These are phyloP conservation scores for Letharia columbiana DNA, from an alignment of 495 filamentous ascomycete species.

Conservation along the genomic window DNA sequence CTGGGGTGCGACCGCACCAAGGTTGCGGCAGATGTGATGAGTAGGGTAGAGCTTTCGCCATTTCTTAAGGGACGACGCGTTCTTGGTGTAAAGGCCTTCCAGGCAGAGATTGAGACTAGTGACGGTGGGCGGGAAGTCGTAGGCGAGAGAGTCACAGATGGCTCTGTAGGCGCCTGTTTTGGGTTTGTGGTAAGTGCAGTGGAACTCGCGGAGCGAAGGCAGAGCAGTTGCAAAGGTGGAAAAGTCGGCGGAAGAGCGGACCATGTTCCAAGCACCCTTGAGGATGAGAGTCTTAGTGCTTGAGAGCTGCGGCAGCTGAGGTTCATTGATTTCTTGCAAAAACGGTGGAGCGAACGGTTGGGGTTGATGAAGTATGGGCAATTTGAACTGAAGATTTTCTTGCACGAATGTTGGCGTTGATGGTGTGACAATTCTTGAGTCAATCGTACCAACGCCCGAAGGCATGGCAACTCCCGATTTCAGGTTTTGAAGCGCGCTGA, in stretches of 20 bases:
- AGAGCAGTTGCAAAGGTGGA: slow-evolving; percentile 48
- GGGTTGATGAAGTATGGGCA: slow-evolving; percentile 1
- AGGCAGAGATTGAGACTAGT: slow-evolving; percentile 55
- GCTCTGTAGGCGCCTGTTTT: slow-evolving; percentile 60
- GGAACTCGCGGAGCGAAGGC: slow-evolving; percentile 60
- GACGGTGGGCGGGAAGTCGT: slow-evolving; percentile 43
- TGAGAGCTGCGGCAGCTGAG: slow-evolving; percentile 35
- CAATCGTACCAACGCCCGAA: neutral
- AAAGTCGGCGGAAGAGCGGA: slow-evolving; percentile 57
- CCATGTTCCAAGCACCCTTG: slow-evolving; percentile 69
- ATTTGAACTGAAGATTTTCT: neutral
- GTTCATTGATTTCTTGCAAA: neutral
- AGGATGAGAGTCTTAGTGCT: slow-evolving; percentile 54
- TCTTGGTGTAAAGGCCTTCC: slow-evolving; percentile 57
- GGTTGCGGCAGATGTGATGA: slow-evolving; percentile 47
- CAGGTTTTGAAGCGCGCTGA: neutral
- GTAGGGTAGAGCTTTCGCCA: slow-evolving; percentile 45
- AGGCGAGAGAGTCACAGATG: slow-evolving; percentile 47
- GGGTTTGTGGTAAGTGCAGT: slow-evolving; percentile 60
- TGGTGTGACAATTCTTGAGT: neutral
- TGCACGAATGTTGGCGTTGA: neutral
- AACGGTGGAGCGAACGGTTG: neutral
- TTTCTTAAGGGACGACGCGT: slow-evolving; percentile 44
- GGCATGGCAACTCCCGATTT: neutral
- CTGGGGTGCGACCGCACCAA: slow-evolving; percentile 45